These are phyloP conservation scores for Lodderomyces pseudojiufengensis DNA, from an alignment of 1,139 yeast genomes.

Conservation along the genomic window DNA sequence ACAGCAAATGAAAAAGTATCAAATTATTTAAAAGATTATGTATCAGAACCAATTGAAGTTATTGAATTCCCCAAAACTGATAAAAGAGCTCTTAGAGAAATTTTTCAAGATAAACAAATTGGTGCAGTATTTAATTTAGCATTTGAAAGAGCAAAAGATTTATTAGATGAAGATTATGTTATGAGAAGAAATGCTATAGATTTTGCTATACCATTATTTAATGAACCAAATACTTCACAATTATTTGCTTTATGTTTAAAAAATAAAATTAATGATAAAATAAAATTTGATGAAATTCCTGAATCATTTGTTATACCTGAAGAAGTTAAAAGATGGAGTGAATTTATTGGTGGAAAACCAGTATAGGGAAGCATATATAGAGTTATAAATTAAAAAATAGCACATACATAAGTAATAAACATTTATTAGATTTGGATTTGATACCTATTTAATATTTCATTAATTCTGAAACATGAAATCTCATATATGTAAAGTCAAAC, in stretches of 20 bases:
- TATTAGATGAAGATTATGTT: conserved; percentile 85
- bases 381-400: not conserved
- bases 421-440: not conserved
- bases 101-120: conserved; percentile 81
- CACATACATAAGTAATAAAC: not conserved
- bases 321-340: conserved; percentile 96
- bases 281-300: conserved; percentile 38
- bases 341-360: conserved; percentile 61
- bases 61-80: conserved; percentile 91
- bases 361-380: conserved; percentile 4
- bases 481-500: too few species aligned
- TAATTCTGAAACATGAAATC: not conserved
- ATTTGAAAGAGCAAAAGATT: conserved; percentile 76
- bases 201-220: conserved; percentile 92
- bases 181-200: conserved; percentile 99
- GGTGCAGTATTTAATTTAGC: conserved; percentile 91
- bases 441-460: not conserved
- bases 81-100: conserved; percentile 88
- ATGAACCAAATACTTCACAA: conserved; percentile 90
- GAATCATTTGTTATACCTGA: conserved; percentile 60
- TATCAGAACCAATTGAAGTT: conserved; percentile 51
- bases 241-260: conserved; percentile 83
- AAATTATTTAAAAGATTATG: conserved; percentile 53
- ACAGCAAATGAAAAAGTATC: conserved; percentile 73
- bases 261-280: conserved; percentile 62